These are phyloP conservation scores for Pythium vanterpoolii DNA, from an alignment of 352 stramenopile species.

Conservation along the genomic window DNA sequence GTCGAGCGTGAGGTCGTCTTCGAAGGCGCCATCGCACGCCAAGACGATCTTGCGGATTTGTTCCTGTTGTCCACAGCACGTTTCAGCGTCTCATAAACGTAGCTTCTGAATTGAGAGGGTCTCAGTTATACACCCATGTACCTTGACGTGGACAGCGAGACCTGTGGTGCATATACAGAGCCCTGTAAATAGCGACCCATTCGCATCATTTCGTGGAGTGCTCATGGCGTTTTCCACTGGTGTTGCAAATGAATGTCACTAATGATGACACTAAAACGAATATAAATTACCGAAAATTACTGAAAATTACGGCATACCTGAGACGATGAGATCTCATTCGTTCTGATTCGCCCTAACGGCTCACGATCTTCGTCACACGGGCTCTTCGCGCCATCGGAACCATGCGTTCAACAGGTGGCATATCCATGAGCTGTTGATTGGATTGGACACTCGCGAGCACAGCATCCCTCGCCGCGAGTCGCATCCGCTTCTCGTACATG, in stretches of 20 bases:
- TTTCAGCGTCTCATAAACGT: not conserved
- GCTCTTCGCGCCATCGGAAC: not conserved
- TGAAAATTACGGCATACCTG: not conserved
- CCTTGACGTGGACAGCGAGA: conserved; percentile 49
- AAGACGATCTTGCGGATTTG: conserved; percentile 70
- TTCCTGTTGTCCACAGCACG: conserved; percentile 29
- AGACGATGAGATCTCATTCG: not conserved
- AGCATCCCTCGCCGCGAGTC: not conserved
- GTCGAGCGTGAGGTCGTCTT: conserved; percentile 46
- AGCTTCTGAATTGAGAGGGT: not conserved
- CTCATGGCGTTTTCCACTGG: not conserved
- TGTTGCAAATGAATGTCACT: not conserved
- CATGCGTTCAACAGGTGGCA: not conserved
- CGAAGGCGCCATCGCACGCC: conserved; percentile 50
- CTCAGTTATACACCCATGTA: conserved; percentile 3
- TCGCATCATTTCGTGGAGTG: not conserved
- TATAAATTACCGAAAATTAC: too few species aligned
- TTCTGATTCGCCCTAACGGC: not conserved
- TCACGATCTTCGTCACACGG: not conserved
- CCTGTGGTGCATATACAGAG: conserved; percentile 55
- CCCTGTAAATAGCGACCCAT: conserved; percentile 52
- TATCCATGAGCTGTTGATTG: not conserved
- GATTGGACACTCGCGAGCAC: not conserved
- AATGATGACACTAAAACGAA: not conserved
- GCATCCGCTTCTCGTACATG: conserved; percentile 6